Conservation (phyloP, 2,329 filamentous ascomycete species). For the Penicillium palitans region DNA sequence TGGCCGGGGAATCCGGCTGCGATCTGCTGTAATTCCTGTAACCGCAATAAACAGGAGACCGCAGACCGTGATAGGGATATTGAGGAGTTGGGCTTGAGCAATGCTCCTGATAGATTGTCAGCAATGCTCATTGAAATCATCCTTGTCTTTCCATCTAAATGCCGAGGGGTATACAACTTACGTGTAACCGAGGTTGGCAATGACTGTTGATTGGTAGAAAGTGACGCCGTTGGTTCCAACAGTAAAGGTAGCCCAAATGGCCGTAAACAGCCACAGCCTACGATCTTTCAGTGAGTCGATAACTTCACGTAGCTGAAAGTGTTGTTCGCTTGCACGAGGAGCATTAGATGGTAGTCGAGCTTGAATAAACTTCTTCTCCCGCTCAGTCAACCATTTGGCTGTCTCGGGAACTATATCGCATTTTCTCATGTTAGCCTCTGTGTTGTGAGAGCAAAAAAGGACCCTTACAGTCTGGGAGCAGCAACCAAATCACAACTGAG, state of each 20-base stretch:
- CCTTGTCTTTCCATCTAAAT: not conserved
- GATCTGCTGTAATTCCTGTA: constrained; percentile 48
- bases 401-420: constrained; percentile 41
- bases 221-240: constrained; percentile 48
- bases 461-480: constrained; percentile 53
- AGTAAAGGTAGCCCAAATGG: constrained; percentile 51
- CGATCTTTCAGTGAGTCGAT: constrained; percentile 42
- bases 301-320: constrained; percentile 46
- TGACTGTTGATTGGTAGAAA: constrained; percentile 48
- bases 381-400: constrained; percentile 49
- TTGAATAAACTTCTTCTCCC: constrained; percentile 52
- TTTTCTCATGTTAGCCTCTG: not conserved
- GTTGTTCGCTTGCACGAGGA: constrained; percentile 42
- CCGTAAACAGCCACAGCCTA: constrained; percentile 49
- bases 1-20: constrained; percentile 46
- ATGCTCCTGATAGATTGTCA: constrained; percentile 38
- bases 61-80: constrained; percentile 49
- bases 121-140: not conserved
- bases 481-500: constrained; percentile 21
- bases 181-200: constrained; percentile 47
- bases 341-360: constrained; percentile 47
- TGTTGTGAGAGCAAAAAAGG: not conserved
- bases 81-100: constrained; percentile 51
- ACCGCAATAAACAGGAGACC: constrained; percentile 46
- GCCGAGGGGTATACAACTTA: constrained; percentile 19